phyloP scores from a whole-genome alignment of 1,284 basidiomycete species.

The Apiotrichum veenhuisii region DNA sequence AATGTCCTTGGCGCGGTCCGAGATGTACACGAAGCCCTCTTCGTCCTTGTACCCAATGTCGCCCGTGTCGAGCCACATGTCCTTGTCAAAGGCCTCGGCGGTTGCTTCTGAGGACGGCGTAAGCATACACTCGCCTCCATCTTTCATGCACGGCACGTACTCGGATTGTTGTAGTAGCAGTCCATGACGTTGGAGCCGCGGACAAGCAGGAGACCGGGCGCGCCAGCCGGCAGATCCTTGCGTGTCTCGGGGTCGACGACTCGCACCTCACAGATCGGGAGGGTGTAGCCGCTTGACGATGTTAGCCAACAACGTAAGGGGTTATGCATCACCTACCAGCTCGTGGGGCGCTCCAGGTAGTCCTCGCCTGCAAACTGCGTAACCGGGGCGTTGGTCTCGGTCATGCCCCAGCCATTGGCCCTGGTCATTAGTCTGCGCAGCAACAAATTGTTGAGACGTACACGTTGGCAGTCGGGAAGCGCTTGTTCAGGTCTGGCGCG shows the following conservation, averaged over 20 bases:
- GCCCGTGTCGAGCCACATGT: slow-evolving; percentile 46
- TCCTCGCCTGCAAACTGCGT: slow-evolving; percentile 35
- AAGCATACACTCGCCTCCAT: too few relatives aligned
- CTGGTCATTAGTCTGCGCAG: slow-evolving; percentile 31
- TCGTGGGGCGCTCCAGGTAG: slow-evolving; percentile 24
- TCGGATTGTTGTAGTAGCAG: slow-evolving; percentile 25
- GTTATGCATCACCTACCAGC: slow-evolving; percentile 22
- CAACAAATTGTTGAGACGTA: slow-evolving; percentile 5
- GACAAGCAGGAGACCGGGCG: slow-evolving; percentile 31
- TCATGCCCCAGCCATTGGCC: slow-evolving; percentile 38
- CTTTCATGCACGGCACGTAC: too few relatives aligned
- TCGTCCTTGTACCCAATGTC: slow-evolving; percentile 36
- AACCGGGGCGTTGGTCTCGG: slow-evolving; percentile 42
- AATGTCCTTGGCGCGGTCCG: slow-evolving; percentile 38
- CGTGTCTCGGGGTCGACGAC: slow-evolving; percentile 36
- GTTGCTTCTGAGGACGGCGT: slow-evolving; percentile 7
- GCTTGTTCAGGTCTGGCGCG: slow-evolving; percentile 23
- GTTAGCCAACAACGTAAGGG: not conserved
- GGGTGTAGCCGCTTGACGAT: slow-evolving; percentile 24
- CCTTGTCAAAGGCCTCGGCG: slow-evolving; percentile 20
- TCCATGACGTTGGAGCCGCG: slow-evolving; percentile 41
- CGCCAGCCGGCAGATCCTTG: slow-evolving; percentile 18
- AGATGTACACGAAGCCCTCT: slow-evolving; percentile 40
- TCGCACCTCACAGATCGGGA: slow-evolving; percentile 33
- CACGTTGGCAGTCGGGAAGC: slow-evolving; percentile 23